Evolutionary conservation across 768 basidiomycete species (phyloP).

Genomic region (Naganishia antarctica): DNA sequence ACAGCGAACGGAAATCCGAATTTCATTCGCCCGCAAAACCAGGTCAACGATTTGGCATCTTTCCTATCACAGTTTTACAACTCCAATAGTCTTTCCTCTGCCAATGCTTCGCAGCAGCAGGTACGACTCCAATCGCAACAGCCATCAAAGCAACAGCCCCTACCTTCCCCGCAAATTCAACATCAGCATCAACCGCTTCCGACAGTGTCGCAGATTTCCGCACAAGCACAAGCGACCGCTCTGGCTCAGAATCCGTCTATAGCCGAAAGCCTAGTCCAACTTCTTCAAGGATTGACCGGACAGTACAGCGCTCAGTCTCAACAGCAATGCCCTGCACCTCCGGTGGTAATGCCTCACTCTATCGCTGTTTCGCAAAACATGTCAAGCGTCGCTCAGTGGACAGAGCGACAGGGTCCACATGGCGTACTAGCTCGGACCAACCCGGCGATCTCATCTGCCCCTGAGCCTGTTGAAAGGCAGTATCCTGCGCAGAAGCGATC

Average conservation of each 20-base stretch:
- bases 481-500: background rate
- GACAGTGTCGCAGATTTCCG: background rate
- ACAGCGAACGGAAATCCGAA: too few species aligned
- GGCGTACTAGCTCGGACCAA: background rate
- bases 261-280: slow-evolving; percentile 15
- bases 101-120: background rate
- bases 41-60: slow-evolving; percentile 8
- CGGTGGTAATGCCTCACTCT: background rate
- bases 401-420: background rate
- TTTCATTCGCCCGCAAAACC: background rate
- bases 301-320: slow-evolving; percentile 3
- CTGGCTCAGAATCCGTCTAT: background rate
- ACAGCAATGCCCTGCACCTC: slow-evolving; percentile 11
- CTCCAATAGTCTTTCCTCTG: background rate
- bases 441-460: background rate
- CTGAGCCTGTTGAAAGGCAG: background rate
- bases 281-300: slow-evolving; percentile 8
- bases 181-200: background rate
- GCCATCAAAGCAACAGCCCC: background rate
- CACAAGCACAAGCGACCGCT: background rate
- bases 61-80: slow-evolving; percentile 17
- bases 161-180: background rate
- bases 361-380: background rate
- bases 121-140: background rate
- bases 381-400: slow-evolving; percentile 4